These are phyloP conservation scores for Nephelium lappaceum DNA, from an alignment of 345 rosid genomes.

Conservation along the genomic window DNA sequence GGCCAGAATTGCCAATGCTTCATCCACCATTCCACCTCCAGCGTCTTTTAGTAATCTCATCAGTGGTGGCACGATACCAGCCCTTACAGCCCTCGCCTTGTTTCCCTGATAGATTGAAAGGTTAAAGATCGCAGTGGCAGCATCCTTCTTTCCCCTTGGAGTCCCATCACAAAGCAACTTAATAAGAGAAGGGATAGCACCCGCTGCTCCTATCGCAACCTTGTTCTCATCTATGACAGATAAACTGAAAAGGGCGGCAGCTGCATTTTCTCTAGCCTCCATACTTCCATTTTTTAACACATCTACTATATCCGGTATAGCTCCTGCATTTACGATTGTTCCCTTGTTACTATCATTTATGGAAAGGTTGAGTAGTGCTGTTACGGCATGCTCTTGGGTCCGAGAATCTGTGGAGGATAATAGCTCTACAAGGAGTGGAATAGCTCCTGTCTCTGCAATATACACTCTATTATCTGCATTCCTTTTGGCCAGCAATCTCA, in stretches of 20 bases:
- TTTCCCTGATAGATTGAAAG: conserved; percentile 95
- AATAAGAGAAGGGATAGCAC: conserved; percentile 92
- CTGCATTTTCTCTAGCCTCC: conserved; percentile 99
- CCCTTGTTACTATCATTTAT: conserved; percentile 92
- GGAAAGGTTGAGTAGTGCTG: conserved; percentile 96
- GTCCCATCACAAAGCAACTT: conserved; percentile 84
- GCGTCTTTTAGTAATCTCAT: conserved; percentile 80
- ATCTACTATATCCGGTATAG: conserved; percentile 89
- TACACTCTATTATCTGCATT: conserved; percentile 94
- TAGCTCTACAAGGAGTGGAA: conserved; percentile 86
- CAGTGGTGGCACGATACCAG: conserved; percentile 82
- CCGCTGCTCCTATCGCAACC: conserved; percentile 94
- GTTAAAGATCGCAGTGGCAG: conserved; percentile 96
- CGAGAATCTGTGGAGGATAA: conserved; percentile 80
- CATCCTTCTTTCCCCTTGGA: conserved; percentile 93
- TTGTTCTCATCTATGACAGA: conserved; percentile 97
- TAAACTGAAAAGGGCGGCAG: conserved; percentile 93
- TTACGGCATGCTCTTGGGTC: conserved; percentile 95
- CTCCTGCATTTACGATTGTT: conserved; percentile 89
- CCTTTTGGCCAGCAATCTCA: conserved; percentile 89
- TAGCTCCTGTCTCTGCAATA: conserved; percentile 96
- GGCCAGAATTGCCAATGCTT: conserved; percentile 88
- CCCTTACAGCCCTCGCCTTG: conserved; percentile 91
- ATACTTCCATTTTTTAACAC: conserved; percentile 89
- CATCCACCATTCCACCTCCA: conserved; percentile 96